Evolutionary conservation across 768 basidiomycete species (phyloP), one percentile per base, ranked within the genome.

Genomic region (Suillus sp.): DNA sequence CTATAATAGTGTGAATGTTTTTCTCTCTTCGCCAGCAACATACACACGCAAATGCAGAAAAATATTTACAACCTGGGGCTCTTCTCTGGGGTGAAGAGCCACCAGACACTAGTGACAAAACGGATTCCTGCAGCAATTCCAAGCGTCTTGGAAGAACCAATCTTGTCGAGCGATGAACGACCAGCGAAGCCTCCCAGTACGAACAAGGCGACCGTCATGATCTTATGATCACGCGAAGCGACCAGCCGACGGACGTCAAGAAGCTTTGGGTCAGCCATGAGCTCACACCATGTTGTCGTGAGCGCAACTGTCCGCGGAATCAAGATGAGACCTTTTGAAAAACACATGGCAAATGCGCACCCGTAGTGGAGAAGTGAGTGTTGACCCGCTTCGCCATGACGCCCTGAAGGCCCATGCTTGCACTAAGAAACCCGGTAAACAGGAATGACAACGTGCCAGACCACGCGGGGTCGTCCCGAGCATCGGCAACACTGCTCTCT

Each of bases 271-370:
- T 93, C 91, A 60, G 88, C 87, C 82, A 91, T 83, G 57, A 95
- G 84, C 68, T 95, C 93, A 67, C 92, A 92, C 92, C 92, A 95
- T 62, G 93, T 84, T n/a, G 90, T 91, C 14, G 93, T 95, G 14
- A 95, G 80, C 50, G 94, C 91, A 66, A 93, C 91, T 87, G 72
- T 27, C 34, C 38, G 65, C 50, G 32, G 59, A 57, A 37, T 34
- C 7, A 38, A 40, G 6, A 62, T 68, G 22, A 59, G 56, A 35
- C 16, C n/a, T 50, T 55, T 35, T 34, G 34, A 34, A 43, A 59
- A 55, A 43, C 1, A 9, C 30, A n/a, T n/a, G 43, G 55, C 66
- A 43, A 14, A 34, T 53, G 81, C 85, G 72, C 53, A 90, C 89
- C 87, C n/a, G 89, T 90, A 0, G 88, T 90, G 14, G 88, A 86